A percentile compares a stretch with the other conserved stretches of the same genome.
Evolutionary conservation across 352 stramenopile species (phyloP).

Genomic region (Globisporangium acanthophoron): DNA sequence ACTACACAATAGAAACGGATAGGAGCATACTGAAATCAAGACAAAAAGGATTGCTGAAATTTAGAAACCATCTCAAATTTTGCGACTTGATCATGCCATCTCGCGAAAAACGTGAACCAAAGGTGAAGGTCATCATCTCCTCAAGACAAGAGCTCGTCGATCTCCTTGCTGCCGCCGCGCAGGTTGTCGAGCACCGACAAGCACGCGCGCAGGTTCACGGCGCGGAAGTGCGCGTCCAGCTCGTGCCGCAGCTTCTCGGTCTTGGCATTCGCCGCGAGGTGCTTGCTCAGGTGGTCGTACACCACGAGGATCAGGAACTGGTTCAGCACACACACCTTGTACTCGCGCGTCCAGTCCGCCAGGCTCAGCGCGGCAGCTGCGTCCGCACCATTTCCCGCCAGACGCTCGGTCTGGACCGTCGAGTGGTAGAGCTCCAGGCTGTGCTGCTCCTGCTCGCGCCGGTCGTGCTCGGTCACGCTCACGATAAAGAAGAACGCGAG

Average conservation of each 20-base stretch:
- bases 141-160: not conserved
- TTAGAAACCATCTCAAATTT: no score
- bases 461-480: constrained; percentile 47
- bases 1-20: not conserved
- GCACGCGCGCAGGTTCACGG: constrained; percentile 65
- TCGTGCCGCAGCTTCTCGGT: constrained; percentile 52
- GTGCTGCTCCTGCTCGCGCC: constrained; percentile 26
- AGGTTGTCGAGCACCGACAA: constrained; percentile 61
- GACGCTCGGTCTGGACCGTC: constrained; percentile 18
- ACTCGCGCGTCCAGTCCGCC: constrained; percentile 41
- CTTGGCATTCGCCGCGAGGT: constrained; percentile 66
- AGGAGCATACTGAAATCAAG: not conserved
- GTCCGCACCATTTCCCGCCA: not conserved
- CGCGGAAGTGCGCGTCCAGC: constrained; percentile 58
- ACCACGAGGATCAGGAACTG: constrained; percentile 81
- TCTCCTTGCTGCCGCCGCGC: constrained; percentile 8
- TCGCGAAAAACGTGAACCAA: no score
- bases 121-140: no score
- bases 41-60: not conserved
- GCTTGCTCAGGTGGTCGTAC: constrained; percentile 75
- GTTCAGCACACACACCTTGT: constrained; percentile 67
- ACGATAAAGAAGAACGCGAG: constrained; percentile 84
- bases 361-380: constrained; percentile 15
- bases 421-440: constrained; percentile 43
- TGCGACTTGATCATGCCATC: no score